These are phyloP conservation scores for Halophytophthora batemanensis DNA, from an alignment of 352 stramenopile species.

Conservation along the genomic window DNA sequence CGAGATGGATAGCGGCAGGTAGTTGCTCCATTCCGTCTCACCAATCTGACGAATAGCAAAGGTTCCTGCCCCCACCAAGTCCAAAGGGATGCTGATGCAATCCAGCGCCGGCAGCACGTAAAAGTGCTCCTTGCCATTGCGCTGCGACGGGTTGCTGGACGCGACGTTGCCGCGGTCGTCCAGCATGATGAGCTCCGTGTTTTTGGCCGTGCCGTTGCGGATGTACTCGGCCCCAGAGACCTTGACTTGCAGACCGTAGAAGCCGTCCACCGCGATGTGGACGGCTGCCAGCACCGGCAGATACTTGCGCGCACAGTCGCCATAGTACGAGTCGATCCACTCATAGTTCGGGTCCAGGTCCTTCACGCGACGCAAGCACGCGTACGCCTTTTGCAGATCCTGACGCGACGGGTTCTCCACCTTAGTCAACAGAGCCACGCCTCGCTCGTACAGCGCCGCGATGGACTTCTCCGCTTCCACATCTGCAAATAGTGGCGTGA, in stretches of 20 bases:
- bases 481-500: slow-evolving; percentile 72
- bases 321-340: slow-evolving; percentile 85
- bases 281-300: slow-evolving; percentile 69
- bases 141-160: slow-evolving; percentile 58
- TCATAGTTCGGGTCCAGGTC: slow-evolving; percentile 73
- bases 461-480: slow-evolving; percentile 67
- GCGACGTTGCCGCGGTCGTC: slow-evolving; percentile 47
- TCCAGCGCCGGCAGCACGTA: slow-evolving; percentile 51
- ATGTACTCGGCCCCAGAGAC: slow-evolving; percentile 67
- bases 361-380: slow-evolving; percentile 67
- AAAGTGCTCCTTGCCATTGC: slow-evolving; percentile 40
- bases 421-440: slow-evolving; percentile 62
- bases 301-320: slow-evolving; percentile 61
- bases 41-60: slow-evolving; percentile 85
- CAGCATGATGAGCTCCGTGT: slow-evolving; percentile 69
- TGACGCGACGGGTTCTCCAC: slow-evolving; percentile 46
- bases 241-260: slow-evolving; percentile 77
- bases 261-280: slow-evolving; percentile 65
- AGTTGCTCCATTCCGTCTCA: slow-evolving; percentile 86
- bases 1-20: slow-evolving; percentile 56
- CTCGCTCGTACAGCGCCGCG: slow-evolving; percentile 63
- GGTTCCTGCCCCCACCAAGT: slow-evolving; percentile 61
- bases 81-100: slow-evolving; percentile 65
- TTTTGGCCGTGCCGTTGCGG: slow-evolving; percentile 76
- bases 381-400: slow-evolving; percentile 73